Evolutionary conservation across 371 early-diverging fungal species (phyloP).

Genomic region (Chytridium lagenaria): DNA sequence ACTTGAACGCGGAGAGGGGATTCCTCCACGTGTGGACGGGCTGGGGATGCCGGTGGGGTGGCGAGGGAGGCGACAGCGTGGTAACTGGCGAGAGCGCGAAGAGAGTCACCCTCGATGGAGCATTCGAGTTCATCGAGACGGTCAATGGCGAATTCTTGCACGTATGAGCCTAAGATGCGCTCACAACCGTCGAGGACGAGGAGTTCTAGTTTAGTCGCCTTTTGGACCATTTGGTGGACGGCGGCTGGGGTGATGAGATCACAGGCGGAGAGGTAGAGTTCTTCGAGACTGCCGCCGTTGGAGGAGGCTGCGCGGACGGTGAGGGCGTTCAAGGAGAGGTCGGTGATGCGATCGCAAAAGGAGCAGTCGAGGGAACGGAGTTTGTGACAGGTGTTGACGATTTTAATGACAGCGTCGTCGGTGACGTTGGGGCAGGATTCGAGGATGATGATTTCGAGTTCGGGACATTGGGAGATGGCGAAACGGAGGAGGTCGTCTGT

Average conservation of each 20-base stretch:
- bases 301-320: constrained; percentile 39
- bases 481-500: constrained; percentile 50
- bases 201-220: constrained; percentile 42
- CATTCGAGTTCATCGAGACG: constrained; percentile 50
- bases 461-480: constrained; percentile 47
- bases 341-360: constrained; percentile 57
- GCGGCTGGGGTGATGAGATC: constrained; percentile 47
- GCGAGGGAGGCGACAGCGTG: constrained; percentile 20
- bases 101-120: constrained; percentile 41
- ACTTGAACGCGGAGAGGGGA: constrained; percentile 20
- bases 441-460: constrained; percentile 48
- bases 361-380: constrained; percentile 49
- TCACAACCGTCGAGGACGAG: constrained; percentile 60
- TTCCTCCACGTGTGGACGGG: neutral
- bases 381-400: constrained; percentile 43
- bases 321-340: constrained; percentile 47
- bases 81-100: constrained; percentile 37
- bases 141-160: constrained; percentile 44
- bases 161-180: constrained; percentile 38
- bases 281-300: constrained; percentile 41
- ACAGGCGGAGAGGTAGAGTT: constrained; percentile 52
- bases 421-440: constrained; percentile 53
- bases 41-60: constrained; percentile 44
- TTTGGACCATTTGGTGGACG: constrained; percentile 48
- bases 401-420: constrained; percentile 48